Percentiles rank a stretch among this genome's conserved stretches.
Conservation (phyloP, 73 alveolate species). For the Tetrahymena thermophila region DNA sequence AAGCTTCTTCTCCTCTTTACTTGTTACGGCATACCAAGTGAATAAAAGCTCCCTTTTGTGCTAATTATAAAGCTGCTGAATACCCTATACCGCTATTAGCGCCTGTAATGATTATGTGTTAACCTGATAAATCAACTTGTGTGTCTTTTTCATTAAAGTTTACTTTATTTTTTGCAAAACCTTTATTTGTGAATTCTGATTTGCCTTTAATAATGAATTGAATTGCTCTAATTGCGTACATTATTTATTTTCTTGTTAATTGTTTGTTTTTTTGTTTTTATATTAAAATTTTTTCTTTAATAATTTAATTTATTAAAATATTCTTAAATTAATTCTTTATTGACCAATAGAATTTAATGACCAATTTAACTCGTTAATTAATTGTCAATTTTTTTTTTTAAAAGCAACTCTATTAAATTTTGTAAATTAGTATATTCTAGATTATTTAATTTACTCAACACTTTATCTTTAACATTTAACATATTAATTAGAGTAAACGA, state of each 20-base stretch:
- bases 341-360: not conserved
- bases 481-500: not conserved
- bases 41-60: not conserved
- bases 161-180: not conserved
- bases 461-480: not conserved
- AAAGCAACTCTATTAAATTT: not conserved
- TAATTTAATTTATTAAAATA: not conserved
- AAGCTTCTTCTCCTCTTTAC: not conserved
- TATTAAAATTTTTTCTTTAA: not conserved
- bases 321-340: too few species aligned
- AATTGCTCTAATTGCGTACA: not conserved
- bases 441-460: not conserved
- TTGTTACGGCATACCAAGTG: not conserved
- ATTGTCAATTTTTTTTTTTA: not conserved
- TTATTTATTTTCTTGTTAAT: not conserved
- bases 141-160: not conserved
- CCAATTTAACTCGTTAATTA: not conserved
- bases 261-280: too few species aligned
- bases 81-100: not conserved
- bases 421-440: not conserved
- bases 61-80: not conserved
- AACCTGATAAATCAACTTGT: not conserved
- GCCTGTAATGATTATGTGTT: not conserved
- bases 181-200: not conserved
- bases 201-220: not conserved